phyloP scores from a whole-genome alignment of 106 monocot species.

The Apostasia ramifera region DNA sequence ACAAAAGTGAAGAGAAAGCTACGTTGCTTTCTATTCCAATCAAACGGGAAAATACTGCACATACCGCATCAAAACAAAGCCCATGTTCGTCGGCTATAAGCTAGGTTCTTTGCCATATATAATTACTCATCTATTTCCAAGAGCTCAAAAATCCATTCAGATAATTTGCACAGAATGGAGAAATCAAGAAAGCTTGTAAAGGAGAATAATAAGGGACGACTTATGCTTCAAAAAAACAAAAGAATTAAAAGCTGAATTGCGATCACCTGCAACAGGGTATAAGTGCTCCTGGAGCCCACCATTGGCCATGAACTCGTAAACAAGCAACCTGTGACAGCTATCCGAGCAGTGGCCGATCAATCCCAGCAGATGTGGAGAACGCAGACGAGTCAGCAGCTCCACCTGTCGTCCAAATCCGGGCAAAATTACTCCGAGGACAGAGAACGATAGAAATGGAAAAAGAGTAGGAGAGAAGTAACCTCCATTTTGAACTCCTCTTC shows the following conservation, averaged over 20 bases:
- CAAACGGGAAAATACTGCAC: too few relatives aligned
- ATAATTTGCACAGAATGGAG: too few relatives aligned
- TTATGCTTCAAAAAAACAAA: background rate
- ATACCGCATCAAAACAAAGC: too few relatives aligned
- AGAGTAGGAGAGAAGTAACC: constrained; percentile 22
- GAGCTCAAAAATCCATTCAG: too few relatives aligned
- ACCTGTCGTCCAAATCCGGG: constrained; percentile 28
- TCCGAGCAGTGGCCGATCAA: constrained; percentile 76
- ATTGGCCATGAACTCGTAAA: constrained; percentile 83
- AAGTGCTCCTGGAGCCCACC: constrained; percentile 77
- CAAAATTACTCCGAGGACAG: background rate
- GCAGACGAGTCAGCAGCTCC: constrained; percentile 57
- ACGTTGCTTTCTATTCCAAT: too few relatives aligned
- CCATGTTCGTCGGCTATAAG: too few relatives aligned
- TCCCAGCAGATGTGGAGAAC: constrained; percentile 45
- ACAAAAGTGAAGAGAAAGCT: too few relatives aligned
- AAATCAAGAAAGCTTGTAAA: too few relatives aligned
- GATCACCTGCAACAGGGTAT: constrained; percentile 50
- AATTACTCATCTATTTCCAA: background rate
- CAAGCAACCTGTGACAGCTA: constrained; percentile 50
- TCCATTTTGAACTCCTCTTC: constrained; percentile 98
- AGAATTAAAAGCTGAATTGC: background rate
- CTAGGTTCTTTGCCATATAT: too few relatives aligned
- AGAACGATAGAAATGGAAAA: background rate
- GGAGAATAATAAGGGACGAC: too few relatives aligned